Conservation (phyloP, 2,329 filamentous ascomycete species). For the Colletotrichum sp. region DNA sequence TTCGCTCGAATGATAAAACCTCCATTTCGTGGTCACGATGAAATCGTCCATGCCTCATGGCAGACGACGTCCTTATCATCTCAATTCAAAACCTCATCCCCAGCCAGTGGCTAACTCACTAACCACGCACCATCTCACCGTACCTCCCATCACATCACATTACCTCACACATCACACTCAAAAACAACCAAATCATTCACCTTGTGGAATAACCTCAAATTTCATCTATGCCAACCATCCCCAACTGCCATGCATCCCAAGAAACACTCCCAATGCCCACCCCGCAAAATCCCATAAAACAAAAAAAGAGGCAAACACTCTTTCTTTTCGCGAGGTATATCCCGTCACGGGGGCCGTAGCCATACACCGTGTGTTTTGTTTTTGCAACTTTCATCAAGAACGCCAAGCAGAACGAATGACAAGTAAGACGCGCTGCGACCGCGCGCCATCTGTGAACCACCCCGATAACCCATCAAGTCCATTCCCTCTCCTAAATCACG, state of each 20-base stretch:
- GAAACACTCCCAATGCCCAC: not conserved
- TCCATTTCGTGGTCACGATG: too few species aligned
- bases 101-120: not conserved
- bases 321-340: not conserved
- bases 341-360: slow-evolving; percentile 14
- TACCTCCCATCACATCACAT: not conserved
- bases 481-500: slow-evolving; percentile 31
- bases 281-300: not conserved
- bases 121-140: not conserved
- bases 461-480: not conserved
- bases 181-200: not conserved
- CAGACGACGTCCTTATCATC: not conserved
- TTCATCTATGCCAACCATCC: not conserved
- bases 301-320: slow-evolving; percentile 13
- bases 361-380: not conserved
- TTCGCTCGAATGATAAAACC: too few species aligned
- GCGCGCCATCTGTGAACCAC: not conserved
- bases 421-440: not conserved
- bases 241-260: not conserved
- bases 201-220: not conserved
- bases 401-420: not conserved
- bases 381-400: not conserved
- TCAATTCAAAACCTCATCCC: not conserved
- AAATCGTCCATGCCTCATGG: not conserved
- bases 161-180: not conserved